Evolutionary conservation across 306 rosid species (phyloP), one percentile per base, ranked within the genome.

Genomic region (Sesbania bispinosa): DNA sequence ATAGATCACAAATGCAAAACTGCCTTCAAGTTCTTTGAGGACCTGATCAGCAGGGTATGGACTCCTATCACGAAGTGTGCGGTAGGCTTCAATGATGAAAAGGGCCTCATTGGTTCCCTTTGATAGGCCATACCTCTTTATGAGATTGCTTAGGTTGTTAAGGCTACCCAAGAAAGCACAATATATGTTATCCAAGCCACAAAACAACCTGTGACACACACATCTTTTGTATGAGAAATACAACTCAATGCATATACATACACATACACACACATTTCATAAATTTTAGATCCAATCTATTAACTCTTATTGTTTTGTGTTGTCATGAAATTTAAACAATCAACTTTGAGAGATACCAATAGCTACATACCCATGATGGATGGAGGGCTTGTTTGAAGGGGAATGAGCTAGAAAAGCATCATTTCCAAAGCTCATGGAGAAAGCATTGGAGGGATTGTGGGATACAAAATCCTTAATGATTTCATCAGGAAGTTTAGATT

Each of bases 21-120:
- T 80, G 5, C 99, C 99, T 15, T 94, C 99, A 14, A 91, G 91
- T 20, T 91, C 96, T 43, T 88, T 87, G 29, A 94, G 86, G 69
- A 94, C 99, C 68, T 94, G 97, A 81, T 94, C 95, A 4, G 97
- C 99, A 0, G 97, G 99, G 79, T 82, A 94, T 0, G 96, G 99
- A 19, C 92, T 92, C n/a, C 99, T 81, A 30, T 94, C 99, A 0
- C 99, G 87, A 8, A 94, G 95, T 14, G 99, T 94, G 76, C 89
- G 71, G 19, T 89, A 94, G 21, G 96, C 96, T 83, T 91, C 88
- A 8, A 74, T 88, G 74, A 91, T 81, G 18, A 94, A 80, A 83
- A 86, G 62, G 3, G 97, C 96, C 70, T 91, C 97, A n/a, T 94
- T 83, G 33, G 87, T 83, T 61, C 70, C 76, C 82, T 91, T 94